Base-by-base conservation (phyloP, 2,329 filamentous ascomycete genomes). In the Alternaria viburni region DNA sequence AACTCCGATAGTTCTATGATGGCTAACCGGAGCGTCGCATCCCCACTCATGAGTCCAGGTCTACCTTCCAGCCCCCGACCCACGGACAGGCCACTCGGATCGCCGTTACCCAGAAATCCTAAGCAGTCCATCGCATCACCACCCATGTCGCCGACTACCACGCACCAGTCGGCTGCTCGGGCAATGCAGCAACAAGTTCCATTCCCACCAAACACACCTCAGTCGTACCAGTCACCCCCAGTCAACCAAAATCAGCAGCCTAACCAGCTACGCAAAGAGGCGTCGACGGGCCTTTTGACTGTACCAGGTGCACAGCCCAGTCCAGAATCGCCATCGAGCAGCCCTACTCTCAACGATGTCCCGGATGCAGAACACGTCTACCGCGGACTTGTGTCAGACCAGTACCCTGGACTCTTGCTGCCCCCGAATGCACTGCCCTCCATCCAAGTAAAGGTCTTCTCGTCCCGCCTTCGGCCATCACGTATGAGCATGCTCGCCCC, bases 391-490 rank as follows among this genome's bases (percentile, higher is more conserved):
- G 86, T 93, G 6, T 93, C 91, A 0, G 93, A 97, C 0, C 92
- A 97, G 68, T 95, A 93, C 76, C 93, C 95, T 1, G 91, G 93
- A 66, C 85, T 98, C 8, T 82, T 98, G 21, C 84, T 99, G 2
- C 90, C 93, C 10, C 95, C 96, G 0, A 96, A 97, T 77, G 93
- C 94, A 6, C 84, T 99, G 8, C 91, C 93, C 4, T 93, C 92
- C 1, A 91, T 99, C 59, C 88, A 91, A 67, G 89, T 97, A 51
- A 92, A 88, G 77, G 95, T 97, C 5, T 93, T 93, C 4, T 98
- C 96, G 5, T 98, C 96, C 21, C 90, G 96, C n/a, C 89, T 99
- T 84, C 93, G 93, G 75, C 96, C 95, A 13, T 97, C 95, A 0
- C 86, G 95, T 67, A 89, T 93, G 41, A 97, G 94, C 77, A 87